Base-by-base conservation (phyloP, 2,329 filamentous ascomycete genomes). In the Trichoderma sp. region DNA sequence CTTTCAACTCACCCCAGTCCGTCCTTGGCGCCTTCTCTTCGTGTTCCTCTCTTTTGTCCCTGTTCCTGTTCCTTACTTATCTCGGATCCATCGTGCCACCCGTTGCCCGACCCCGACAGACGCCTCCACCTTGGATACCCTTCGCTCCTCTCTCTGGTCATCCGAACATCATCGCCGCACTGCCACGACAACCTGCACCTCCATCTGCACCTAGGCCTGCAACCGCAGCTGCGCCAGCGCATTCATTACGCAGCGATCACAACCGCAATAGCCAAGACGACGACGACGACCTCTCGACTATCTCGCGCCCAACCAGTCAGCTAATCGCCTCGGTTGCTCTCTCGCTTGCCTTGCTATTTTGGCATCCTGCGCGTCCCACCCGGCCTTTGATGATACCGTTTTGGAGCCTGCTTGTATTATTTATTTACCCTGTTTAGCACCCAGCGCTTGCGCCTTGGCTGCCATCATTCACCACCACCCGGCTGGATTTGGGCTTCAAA, bases 351-450 rank as follows among this genome's bases (percentile, higher is more conserved):
- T 17, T 30, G 47, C n/a, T 47, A 47, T 59, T 47, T 58, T 68
- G 34, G 65, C 26, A 47, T 47, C 28, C 7, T 69, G 57, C 28
- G 55, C 57, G 15, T 59, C 50, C 34, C 55, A n/a, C 57, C 36
- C 20, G 17, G 66, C 20, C n/a, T 69, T 69, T 69, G 57, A 69
- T 69, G 66, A 69, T 61, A 32, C 28, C 57, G 23, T 30, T 62
- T 50, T n/a, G 28, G 66, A 53, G 55, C 15, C 55, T 62, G 39
- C 57, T 61, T 61, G 66, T 53, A 34, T 53, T 69, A 61, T 62
- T 62, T 69, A 62, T 69, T 30, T 62, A 69, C 53, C 66, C 66
- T 8, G 66, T 69, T 53, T 69, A 69, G 66, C 66, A 61, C 39
- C 66, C 43, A 34, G 66, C 66, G 66, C 57, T 69, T 69, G 66